These are phyloP conservation scores for Xylaria grammica DNA, from an alignment of 495 filamentous ascomycete species.

Conservation along the genomic window DNA sequence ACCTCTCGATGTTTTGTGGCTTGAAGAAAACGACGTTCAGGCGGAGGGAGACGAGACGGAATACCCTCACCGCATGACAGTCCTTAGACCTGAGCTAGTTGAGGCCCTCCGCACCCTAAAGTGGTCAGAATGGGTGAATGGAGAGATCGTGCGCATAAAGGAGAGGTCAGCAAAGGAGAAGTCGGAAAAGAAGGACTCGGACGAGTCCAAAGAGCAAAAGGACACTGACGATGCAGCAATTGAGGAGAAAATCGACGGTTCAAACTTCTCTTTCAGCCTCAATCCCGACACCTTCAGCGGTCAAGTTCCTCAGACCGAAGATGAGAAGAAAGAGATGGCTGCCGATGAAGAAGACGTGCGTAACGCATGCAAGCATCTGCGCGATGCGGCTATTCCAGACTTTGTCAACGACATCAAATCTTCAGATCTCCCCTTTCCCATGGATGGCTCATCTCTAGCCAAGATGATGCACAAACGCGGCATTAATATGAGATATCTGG, in stretches of 20 bases:
- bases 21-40: constrained; percentile 67
- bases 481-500: constrained; percentile 96
- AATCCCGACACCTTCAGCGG: constrained; percentile 97
- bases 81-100: constrained; percentile 86
- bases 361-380: constrained; percentile 79
- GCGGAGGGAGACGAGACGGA: constrained; percentile 54
- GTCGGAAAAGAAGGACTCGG: constrained; percentile 28
- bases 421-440: constrained; percentile 94
- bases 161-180: constrained; percentile 46
- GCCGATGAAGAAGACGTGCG: constrained; percentile 90
- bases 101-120: constrained; percentile 82
- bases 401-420: constrained; percentile 83
- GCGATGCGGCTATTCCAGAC: constrained; percentile 70
- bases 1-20: constrained; percentile 87
- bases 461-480: constrained; percentile 94
- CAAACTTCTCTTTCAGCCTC: constrained; percentile 82
- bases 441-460: constrained; percentile 92
- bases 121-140: constrained; percentile 83
- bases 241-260: constrained; percentile 73
- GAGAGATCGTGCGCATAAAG: constrained; percentile 64
- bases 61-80: constrained; percentile 96
- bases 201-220: constrained; percentile 34
- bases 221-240: constrained; percentile 33
- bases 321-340: constrained; percentile 83
- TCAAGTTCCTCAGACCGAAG: constrained; percentile 86